A percentile compares a stretch with the other conserved stretches of the same genome.
Evolutionary conservation across 345 rosid genomes (phyloP).

Genomic region (Cochlearia excelsa): DNA sequence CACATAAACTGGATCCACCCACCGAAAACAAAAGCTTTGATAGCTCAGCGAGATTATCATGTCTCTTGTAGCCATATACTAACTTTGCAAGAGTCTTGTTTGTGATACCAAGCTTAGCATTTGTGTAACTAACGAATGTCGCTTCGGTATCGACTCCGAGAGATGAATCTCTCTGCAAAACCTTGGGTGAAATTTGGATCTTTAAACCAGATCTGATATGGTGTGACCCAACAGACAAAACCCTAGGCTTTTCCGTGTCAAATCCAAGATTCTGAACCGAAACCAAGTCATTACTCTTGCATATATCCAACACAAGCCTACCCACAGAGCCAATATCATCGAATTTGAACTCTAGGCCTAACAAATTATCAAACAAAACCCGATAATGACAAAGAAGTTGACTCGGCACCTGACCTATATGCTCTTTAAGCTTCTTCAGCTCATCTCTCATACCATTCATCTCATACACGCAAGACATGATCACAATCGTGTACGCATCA

Average conservation of each 20-base stretch:
- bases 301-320: slow-evolving; percentile 52
- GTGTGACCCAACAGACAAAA: slow-evolving; percentile 70
- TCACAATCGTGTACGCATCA: slow-evolving; percentile 64
- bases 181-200: slow-evolving; percentile 51
- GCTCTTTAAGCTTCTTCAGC: slow-evolving; percentile 60
- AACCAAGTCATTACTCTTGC: slow-evolving; percentile 31
- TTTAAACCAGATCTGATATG: slow-evolving; percentile 59
- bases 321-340: slow-evolving; percentile 68
- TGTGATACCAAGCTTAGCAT: slow-evolving; percentile 50
- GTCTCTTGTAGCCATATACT: slow-evolving; percentile 53
- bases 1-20: slow-evolving; percentile 39
- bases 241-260: slow-evolving; percentile 34
- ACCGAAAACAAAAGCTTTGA: slow-evolving; percentile 47
- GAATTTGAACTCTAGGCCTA: slow-evolving; percentile 66
- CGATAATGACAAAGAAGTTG: slow-evolving; percentile 51
- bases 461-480: slow-evolving; percentile 58
- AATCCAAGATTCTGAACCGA: slow-evolving; percentile 28
- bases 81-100: slow-evolving; percentile 64
- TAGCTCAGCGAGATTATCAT: slow-evolving; percentile 47
- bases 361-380: slow-evolving; percentile 60
- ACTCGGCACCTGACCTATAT: slow-evolving; percentile 43
- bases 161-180: slow-evolving; percentile 51
- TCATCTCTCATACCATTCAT: slow-evolving; percentile 76
- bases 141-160: slow-evolving; percentile 37
- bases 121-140: slow-evolving; percentile 42